Base-by-base conservation (phyloP, 306 rosid species). In the Glycine soja region DNA sequence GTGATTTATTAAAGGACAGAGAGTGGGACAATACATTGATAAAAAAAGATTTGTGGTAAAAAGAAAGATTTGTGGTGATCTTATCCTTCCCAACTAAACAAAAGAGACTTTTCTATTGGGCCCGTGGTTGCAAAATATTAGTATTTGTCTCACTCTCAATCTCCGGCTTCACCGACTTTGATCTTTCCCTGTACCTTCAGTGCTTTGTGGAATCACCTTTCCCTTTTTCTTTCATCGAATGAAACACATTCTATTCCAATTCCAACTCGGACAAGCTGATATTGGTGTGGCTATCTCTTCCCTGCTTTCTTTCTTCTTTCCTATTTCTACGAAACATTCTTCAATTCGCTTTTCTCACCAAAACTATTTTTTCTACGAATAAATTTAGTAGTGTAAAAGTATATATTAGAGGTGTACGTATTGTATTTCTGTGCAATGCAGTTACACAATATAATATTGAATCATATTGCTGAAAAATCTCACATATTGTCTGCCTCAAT, bases 201-300 rank as follows among this genome's bases (percentile, higher is more conserved):
- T 46, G 71, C 80, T 40, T 14, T 24, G 70, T 8, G 70, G 58
- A 64, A 38, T 70, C 75, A 8, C 34, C 48, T 76, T 76, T 61
- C 2, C 59, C 72, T 62, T 72, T 74, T 76, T 62, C 59, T 46
- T 24, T 13, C 15, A 45, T 8, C 57, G 7, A 56, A 56, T 2
- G 12, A 72, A 72, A 54, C 24, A 11, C 45, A 32, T 51, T 42
- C 46, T 40, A 40, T 40, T 71, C 73, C 72, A 19, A 67, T n/a
- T 38, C 72, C 10, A 2, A 14, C 12, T 40, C 43, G 6, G 43
- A 4, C 43, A 4, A 0, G 30, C 30, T 24, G 30, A 24, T 24
- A 24, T 24, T 40, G 43, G 43, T 40, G 43, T 40, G 43, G 6
- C 74, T 19, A 14, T 3, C 13, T 10, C 47, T 43, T 43, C 47